Evolutionary conservation across 805 yeast species (phyloP).

Genomic region (Ogataea trehaloabstinens): DNA sequence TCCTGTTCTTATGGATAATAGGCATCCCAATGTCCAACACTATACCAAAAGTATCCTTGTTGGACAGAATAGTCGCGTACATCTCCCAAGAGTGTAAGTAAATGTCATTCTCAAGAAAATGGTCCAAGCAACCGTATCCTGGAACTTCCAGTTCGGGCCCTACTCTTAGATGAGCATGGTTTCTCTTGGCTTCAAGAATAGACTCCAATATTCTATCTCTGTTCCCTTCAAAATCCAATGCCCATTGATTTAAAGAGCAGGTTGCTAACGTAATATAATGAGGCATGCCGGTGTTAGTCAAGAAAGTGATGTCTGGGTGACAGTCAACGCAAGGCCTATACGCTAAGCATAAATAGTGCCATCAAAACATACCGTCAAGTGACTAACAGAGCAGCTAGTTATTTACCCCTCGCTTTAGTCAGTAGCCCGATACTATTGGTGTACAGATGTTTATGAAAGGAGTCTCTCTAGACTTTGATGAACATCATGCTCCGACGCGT

Average conservation of each 20-base stretch:
- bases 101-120: slow-evolving; percentile 85
- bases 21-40: slow-evolving; percentile 95
- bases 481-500: too few species aligned
- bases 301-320: too few species aligned
- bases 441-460: too few species aligned
- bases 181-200: slow-evolving; percentile 69
- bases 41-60: slow-evolving; percentile 71
- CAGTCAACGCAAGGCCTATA: not conserved
- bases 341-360: too few species aligned
- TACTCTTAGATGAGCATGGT: slow-evolving; percentile 79
- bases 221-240: slow-evolving; percentile 95
- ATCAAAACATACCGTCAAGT: too few species aligned
- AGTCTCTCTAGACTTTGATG: too few species aligned
- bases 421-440: too few species aligned
- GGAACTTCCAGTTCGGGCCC: slow-evolving; percentile 96
- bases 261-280: slow-evolving; percentile 88
- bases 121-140: slow-evolving; percentile 94
- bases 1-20: slow-evolving; percentile 76
- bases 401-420: too few species aligned
- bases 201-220: slow-evolving; percentile 86
- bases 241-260: slow-evolving; percentile 98
- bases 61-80: slow-evolving; percentile 70
- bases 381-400: too few species aligned
- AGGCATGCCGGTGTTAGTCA: too few species aligned
- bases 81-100: slow-evolving; percentile 94